Evolutionary conservation across 1,284 basidiomycete genomes (phyloP).

Genomic region (Kalmanozyma brasiliensis): DNA sequence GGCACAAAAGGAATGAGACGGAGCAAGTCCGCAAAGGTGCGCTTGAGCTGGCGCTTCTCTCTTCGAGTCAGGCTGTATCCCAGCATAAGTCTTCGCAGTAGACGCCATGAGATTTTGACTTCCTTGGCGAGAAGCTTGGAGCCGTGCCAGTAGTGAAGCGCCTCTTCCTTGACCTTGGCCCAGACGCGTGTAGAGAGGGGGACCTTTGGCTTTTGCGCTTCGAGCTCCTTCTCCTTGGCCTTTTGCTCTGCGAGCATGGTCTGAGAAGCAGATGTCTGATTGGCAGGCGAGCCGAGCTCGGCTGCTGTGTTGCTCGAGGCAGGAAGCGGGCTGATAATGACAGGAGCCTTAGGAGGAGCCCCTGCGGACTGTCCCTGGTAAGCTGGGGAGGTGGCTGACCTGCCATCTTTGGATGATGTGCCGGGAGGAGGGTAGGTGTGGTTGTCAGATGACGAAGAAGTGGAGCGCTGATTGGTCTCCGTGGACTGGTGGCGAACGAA

Average conservation of each 20-base stretch:
- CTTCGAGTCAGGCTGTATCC: constrained; percentile 90
- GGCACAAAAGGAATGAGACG: constrained; percentile 94
- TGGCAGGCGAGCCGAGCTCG: constrained; percentile 49
- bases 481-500: constrained; percentile 44
- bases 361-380: constrained; percentile 49
- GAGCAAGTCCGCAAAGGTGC: constrained; percentile 91
- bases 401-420: constrained; percentile 28
- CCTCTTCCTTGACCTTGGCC: constrained; percentile 95
- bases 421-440: constrained; percentile 29
- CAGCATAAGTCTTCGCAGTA: constrained; percentile 91
- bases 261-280: constrained; percentile 52
- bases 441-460: constrained; percentile 13
- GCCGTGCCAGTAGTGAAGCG: constrained; percentile 96
- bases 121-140: constrained; percentile 94
- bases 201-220: constrained; percentile 35
- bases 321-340: constrained; percentile 35
- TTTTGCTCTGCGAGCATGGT: constrained; percentile 50
- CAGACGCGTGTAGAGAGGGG: constrained; percentile 71
- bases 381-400: constrained; percentile 4
- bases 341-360: constrained; percentile 38
- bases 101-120: constrained; percentile 85
- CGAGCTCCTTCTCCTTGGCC: constrained; percentile 44
- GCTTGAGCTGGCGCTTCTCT: constrained; percentile 90
- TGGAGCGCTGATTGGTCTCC: constrained; percentile 25
- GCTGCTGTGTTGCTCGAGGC: constrained; percentile 42